These are phyloP conservation scores for Ganoderma leucocontextum DNA, from an alignment of 1,284 basidiomycete species.

Conservation along the genomic window DNA sequence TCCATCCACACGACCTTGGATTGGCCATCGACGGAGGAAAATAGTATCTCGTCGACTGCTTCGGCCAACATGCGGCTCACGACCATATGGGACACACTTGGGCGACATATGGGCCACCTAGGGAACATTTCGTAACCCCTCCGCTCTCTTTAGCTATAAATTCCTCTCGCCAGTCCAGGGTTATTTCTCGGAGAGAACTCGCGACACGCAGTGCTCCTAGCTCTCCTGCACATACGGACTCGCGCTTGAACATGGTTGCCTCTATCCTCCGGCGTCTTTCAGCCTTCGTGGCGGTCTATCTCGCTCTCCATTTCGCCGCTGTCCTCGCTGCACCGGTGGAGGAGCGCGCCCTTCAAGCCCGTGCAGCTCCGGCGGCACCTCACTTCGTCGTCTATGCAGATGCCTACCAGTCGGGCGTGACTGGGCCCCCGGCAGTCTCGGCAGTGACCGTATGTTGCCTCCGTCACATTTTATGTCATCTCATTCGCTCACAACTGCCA, in stretches of 20 bases:
- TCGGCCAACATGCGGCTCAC: constrained; percentile 1
- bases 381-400: constrained; percentile 54
- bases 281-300: constrained; percentile 23
- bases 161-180: neutral
- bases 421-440: constrained; percentile 48
- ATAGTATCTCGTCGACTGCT: constrained; percentile 2
- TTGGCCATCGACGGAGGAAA: constrained; percentile 9
- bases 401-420: constrained; percentile 46
- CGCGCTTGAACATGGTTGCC: constrained; percentile 16
- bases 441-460: constrained; percentile 43
- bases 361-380: constrained; percentile 47
- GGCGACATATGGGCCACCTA: constrained; percentile 25
- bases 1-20: neutral
- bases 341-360: constrained; percentile 28
- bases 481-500: neutral
- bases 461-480: neutral
- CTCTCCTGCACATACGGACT: constrained; percentile 1
- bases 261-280: constrained; percentile 22
- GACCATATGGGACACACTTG: constrained; percentile 21
- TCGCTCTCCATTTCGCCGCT: constrained; percentile 19
- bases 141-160: constrained; percentile 20
- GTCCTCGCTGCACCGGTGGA: constrained; percentile 22
- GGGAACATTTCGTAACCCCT: constrained; percentile 11
- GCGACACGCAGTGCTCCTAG: constrained; percentile 12
- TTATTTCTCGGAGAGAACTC: constrained; percentile 12